Base-by-base conservation (phyloP, 1,284 basidiomycete species). In the Neotropicomus parvogracilis region DNA sequence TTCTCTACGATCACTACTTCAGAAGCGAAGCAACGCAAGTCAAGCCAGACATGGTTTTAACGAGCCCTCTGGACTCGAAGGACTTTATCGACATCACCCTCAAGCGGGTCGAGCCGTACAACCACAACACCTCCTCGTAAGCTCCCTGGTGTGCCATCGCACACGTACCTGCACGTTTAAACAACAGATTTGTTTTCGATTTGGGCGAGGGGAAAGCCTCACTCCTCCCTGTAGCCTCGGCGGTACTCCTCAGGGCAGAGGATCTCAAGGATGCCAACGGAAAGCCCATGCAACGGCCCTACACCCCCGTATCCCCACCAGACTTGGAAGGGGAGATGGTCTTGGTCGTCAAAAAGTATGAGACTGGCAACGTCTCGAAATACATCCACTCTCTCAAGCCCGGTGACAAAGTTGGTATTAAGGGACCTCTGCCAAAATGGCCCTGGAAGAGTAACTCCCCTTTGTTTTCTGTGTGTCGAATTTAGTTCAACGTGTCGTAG, bases 341-440 rank as follows among this genome's bases (percentile, higher is more conserved):
- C 12, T 80, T 99, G 60, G 70, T 99, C 55, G 74, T 99, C 70
- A 98, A 99, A 73, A 85, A 82, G 59, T 90, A 88, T 57, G 85
- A 91, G 42, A 78, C 71, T 7, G 91, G 91, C 47, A 82, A 86
- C 59, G 80, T 90, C 61, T 90, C 88, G 44, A 86, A 89, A 60
- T 78, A 88, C 65, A 85, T 94, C 57, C 79, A 83, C 57, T 51
- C 58, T 42, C 64, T 84, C 50, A 77, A 91, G 75, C 80, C 81
- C 35, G 95, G 95, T 20, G 88, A 95, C 60, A 83, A 80, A 54
- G 74, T 98, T 48, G 70, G 81, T 28, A 79, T 99, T 72, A 99
- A 99, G 75, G 95, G 91, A 14, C 94, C 94, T 13, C 81, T 95
- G 54, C 64, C 72, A 50, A 97, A 97, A 70, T 88, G 85, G 72